These are phyloP conservation scores for Clavispora santaluciae DNA, from an alignment of 805 yeast genomes.

Conservation along the genomic window DNA sequence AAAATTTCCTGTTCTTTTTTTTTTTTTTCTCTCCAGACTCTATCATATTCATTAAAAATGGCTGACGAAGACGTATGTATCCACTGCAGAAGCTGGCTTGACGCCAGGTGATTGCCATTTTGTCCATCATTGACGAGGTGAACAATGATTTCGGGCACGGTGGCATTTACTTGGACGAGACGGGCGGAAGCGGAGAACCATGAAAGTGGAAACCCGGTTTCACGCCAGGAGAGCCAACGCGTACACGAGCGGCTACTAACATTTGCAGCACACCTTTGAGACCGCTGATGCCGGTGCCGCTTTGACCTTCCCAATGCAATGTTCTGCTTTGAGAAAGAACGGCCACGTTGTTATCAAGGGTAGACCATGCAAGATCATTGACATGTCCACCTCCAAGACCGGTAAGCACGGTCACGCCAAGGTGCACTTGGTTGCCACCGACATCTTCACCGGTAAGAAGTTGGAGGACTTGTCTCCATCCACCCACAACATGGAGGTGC, in stretches of 20 bases:
- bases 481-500: slow-evolving; percentile 99
- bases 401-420: slow-evolving; percentile 99
- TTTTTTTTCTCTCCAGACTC: slow-evolving; percentile 15
- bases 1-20: slow-evolving; percentile 17
- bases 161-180: neutral
- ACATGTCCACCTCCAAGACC: slow-evolving; percentile 99
- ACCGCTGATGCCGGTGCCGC: slow-evolving; percentile 99
- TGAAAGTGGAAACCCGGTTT: no score
- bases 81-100: neutral
- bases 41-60: slow-evolving; percentile 21
- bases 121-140: no score
- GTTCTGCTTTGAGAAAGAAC: slow-evolving; percentile 99
- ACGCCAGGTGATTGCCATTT: no score
- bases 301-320: slow-evolving; percentile 96
- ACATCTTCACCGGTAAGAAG: slow-evolving; percentile 98
- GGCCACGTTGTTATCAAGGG: slow-evolving; percentile 98
- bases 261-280: slow-evolving; percentile 81
- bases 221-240: no score
- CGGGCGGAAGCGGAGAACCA: neutral
- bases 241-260: slow-evolving; percentile 23
- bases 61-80: slow-evolving; percentile 41
- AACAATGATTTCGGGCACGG: neutral
- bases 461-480: slow-evolving; percentile 99
- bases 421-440: slow-evolving; percentile 98
- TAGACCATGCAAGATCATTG: slow-evolving; percentile 99